These are phyloP conservation scores for Neoboletus magnificus DNA, from an alignment of 768 basidiomycete species.

Conservation along the genomic window DNA sequence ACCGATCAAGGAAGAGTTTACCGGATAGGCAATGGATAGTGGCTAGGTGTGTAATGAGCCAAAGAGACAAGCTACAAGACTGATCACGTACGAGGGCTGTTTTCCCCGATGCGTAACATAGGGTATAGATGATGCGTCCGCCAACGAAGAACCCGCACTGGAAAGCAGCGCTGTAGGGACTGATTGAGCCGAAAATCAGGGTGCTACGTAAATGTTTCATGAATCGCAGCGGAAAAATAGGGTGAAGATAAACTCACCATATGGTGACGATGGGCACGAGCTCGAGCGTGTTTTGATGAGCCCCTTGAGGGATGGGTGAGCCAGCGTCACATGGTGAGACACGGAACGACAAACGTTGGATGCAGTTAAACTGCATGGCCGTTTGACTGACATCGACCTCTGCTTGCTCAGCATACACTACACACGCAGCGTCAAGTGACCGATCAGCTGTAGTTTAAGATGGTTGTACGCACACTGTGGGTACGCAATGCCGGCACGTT, in stretches of 20 bases:
- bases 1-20: too few species aligned
- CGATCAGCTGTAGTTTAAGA: not conserved
- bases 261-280: constrained; percentile 41
- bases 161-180: too few species aligned
- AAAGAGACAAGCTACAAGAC: too few species aligned
- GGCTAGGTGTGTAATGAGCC: too few species aligned
- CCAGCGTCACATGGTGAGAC: not conserved
- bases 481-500: constrained; percentile 54
- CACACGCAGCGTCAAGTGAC: not conserved
- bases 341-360: constrained; percentile 50
- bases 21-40: too few species aligned
- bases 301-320: constrained; percentile 40
- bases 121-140: too few species aligned
- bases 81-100: too few species aligned
- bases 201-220: too few species aligned
- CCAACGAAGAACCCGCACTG: too few species aligned
- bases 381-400: constrained; percentile 48
- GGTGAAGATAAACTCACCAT: constrained; percentile 34
- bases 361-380: constrained; percentile 66
- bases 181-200: too few species aligned
- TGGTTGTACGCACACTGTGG: constrained; percentile 52
- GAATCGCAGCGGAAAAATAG: too few species aligned
- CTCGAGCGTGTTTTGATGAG: constrained; percentile 61
- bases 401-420: constrained; percentile 69
- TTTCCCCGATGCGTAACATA: too few species aligned